phyloP scores from a whole-genome alignment of 441 rosid genomes.

The Corymbia citriodora region DNA sequence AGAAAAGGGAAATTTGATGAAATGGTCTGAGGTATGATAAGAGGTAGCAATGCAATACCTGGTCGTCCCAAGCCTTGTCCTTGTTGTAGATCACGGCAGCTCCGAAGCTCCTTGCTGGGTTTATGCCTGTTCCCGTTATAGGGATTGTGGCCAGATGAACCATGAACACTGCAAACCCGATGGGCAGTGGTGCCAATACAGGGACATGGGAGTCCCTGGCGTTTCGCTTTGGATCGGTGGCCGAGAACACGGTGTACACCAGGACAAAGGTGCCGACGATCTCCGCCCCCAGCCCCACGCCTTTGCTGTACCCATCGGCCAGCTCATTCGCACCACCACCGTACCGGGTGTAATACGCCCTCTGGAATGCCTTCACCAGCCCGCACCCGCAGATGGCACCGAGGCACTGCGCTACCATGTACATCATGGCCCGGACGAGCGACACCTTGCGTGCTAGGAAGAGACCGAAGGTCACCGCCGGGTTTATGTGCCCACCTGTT shows the following conservation, averaged over 20 bases:
- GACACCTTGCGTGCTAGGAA: conserved; percentile 26
- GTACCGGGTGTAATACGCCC: conserved; percentile 18
- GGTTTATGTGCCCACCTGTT: conserved; percentile 31
- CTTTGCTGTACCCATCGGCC: conserved; percentile 42
- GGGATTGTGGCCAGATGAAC: conserved; percentile 36
- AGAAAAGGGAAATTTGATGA: background rate
- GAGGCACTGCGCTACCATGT: conserved; percentile 33
- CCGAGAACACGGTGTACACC: conserved; percentile 69
- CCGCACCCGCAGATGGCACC: conserved; percentile 36
- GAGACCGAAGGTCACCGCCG: conserved; percentile 32
- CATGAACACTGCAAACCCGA: conserved; percentile 33
- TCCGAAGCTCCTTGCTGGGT: conserved; percentile 35
- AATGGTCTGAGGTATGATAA: background rate
- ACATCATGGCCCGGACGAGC: conserved; percentile 23
- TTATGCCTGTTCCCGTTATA: conserved; percentile 28
- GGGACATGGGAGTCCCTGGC: conserved; percentile 72
- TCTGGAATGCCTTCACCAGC: conserved; percentile 30
- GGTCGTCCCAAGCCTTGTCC: conserved; percentile 29
- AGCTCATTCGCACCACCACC: conserved; percentile 66
- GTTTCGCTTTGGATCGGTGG: conserved; percentile 67
- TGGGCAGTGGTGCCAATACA: conserved; percentile 32
- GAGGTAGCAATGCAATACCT: background rate
- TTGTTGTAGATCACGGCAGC: conserved; percentile 31
- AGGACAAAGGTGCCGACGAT: conserved; percentile 64
- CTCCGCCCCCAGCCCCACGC: conserved; percentile 65